phyloP scores from a whole-genome alignment of 257 asterid species.

The Plectranthus barbatus region DNA sequence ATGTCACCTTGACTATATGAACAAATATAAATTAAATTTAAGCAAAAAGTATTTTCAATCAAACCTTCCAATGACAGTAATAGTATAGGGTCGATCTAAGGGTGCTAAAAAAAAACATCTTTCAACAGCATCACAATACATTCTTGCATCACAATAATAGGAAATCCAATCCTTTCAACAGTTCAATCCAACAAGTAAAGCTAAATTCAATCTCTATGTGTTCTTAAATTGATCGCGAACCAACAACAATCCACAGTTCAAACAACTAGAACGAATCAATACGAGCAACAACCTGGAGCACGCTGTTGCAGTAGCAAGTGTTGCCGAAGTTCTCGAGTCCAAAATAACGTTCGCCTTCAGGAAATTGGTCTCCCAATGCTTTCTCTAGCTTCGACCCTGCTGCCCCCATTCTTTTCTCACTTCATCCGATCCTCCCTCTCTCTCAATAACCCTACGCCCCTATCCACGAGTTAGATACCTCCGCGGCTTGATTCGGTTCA shows the following conservation, averaged over 20 bases:
- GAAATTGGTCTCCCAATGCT: conserved; percentile 59
- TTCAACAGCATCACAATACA: conserved; percentile 3
- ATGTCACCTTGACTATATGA: background rate
- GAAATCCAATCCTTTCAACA: conserved; percentile 1
- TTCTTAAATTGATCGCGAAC: background rate
- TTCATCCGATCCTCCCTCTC: conserved; percentile 25
- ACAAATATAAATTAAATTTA: conserved; percentile 5
- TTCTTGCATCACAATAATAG: background rate
- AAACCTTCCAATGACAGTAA: background rate
- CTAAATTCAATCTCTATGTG: background rate
- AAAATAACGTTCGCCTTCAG: conserved; percentile 57
- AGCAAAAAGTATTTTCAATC: background rate
- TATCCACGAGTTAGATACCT: too few relatives aligned
- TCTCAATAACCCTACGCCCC: too few relatives aligned
- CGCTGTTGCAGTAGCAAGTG: too few relatives aligned
- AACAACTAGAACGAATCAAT: conserved; percentile 2
- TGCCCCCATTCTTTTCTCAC: conserved; percentile 48
- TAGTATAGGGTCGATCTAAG: background rate
- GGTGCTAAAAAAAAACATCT: background rate
- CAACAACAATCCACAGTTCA: conserved; percentile 1
- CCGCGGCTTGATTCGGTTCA: too few relatives aligned
- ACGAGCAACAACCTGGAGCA: conserved; percentile 40
- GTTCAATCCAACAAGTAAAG: conserved; percentile 1
- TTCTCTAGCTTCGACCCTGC: conserved; percentile 60
- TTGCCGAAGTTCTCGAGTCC: too few relatives aligned